Evolutionary conservation across 2,329 filamentous ascomycete species (phyloP).

Genomic region (Sporothrix luriei): DNA sequence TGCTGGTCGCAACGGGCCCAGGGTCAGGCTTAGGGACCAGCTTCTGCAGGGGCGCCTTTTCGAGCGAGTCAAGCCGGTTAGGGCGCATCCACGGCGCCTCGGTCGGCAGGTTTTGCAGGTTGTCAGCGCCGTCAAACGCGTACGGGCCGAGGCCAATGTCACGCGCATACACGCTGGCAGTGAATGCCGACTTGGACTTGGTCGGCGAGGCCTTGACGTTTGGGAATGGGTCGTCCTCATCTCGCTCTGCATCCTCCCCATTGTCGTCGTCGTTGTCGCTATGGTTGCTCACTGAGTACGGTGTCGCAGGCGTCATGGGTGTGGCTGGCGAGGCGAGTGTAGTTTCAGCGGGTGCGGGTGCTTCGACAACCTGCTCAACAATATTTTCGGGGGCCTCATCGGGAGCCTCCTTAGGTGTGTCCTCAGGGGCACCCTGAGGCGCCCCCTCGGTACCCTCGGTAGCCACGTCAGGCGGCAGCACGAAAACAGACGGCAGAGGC

Average conservation of each 20-base stretch:
- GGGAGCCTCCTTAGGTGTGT: not conserved
- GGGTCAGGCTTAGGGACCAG: not conserved
- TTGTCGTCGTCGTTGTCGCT: slow-evolving; percentile 15
- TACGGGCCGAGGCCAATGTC: slow-evolving; percentile 37
- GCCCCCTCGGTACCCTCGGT: too few species aligned
- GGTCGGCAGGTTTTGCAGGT: not conserved
- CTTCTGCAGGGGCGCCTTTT: not conserved
- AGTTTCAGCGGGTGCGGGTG: not conserved
- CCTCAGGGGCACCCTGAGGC: not conserved
- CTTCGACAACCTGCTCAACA: not conserved
- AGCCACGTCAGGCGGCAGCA: not conserved
- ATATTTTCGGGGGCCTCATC: not conserved
- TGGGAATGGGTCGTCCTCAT: slow-evolving; percentile 1
- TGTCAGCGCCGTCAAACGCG: slow-evolving; percentile 24
- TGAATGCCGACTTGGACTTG: slow-evolving; percentile 31
- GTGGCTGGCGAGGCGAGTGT: not conserved
- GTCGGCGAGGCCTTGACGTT: slow-evolving; percentile 19
- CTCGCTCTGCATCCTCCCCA: not conserved
- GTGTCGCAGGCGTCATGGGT: not conserved
- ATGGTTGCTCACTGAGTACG: not conserved
- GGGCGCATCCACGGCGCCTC: not conserved
- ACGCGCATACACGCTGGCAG: slow-evolving; percentile 36
- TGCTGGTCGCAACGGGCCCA: not conserved
- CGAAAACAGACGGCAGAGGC: slow-evolving; percentile 32
- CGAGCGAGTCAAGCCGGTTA: slow-evolving; percentile 22